Percentiles rank a stretch among this genome's conserved stretches.
Conservation (phyloP, 768 basidiomycete species). For the Lentinula guzmanii region DNA sequence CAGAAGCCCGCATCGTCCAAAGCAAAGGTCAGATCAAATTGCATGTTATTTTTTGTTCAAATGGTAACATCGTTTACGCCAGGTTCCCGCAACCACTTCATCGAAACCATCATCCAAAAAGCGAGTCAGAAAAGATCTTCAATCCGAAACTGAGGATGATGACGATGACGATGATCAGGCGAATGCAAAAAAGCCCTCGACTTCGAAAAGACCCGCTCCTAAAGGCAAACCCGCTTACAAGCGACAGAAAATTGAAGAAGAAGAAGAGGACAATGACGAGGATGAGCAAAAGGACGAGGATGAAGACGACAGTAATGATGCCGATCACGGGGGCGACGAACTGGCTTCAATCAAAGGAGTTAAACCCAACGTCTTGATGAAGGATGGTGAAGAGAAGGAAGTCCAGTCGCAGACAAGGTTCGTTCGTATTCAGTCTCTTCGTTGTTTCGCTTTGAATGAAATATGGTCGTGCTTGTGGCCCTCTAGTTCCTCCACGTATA, state of each 20-base stretch:
- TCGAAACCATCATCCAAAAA: not conserved
- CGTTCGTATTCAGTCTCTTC: not conserved
- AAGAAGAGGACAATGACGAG: not conserved
- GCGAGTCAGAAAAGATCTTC: not conserved
- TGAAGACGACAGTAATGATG: not conserved
- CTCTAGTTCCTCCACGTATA: slow-evolving; percentile 12
- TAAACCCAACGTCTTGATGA: slow-evolving; percentile 39
- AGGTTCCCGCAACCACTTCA: not conserved
- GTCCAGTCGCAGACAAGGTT: slow-evolving; percentile 36
- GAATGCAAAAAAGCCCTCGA: not conserved
- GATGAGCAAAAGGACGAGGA: not conserved
- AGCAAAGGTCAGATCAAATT: not conserved
- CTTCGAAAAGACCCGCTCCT: not conserved
- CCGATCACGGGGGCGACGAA: slow-evolving; percentile 25
- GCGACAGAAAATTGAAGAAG: not conserved
- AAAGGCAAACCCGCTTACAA: slow-evolving; percentile 1
- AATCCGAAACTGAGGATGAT: not conserved
- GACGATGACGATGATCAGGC: not conserved
- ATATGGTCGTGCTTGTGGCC: not conserved
- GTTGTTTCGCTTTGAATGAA: not conserved
- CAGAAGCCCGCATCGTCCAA: not conserved
- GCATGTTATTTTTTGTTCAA: not conserved
- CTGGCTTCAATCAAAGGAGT: slow-evolving; percentile 46
- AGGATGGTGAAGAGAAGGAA: slow-evolving; percentile 43
- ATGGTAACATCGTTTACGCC: not conserved